A percentile compares a stretch with the other conserved stretches of the same genome.
These are phyloP conservation scores for Lentinula novae-zelandiae DNA, from an alignment of 1,284 basidiomycete genomes.

Conservation along the genomic window DNA sequence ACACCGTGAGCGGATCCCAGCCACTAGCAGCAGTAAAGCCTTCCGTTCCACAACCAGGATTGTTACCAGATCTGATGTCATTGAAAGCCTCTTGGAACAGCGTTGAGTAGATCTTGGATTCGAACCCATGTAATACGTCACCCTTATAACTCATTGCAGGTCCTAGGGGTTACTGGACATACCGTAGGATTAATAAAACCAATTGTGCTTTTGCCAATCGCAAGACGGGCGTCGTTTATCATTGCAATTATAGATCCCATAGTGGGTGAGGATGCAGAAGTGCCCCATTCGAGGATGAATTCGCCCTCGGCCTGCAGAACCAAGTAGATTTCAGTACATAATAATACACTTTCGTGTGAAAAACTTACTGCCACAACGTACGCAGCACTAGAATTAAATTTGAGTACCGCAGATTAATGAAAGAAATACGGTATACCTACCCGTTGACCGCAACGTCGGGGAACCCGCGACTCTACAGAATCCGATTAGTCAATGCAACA, in stretches of 20 bases:
- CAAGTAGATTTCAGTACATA: slow-evolving; percentile 24
- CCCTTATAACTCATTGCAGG: not conserved
- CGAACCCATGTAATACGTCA: not conserved
- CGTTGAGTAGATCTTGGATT: slow-evolving; percentile 24
- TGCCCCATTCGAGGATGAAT: slow-evolving; percentile 37
- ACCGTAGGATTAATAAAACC: slow-evolving; percentile 15
- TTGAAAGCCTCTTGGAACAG: slow-evolving; percentile 35
- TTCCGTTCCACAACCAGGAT: slow-evolving; percentile 19
- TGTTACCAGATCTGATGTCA: slow-evolving; percentile 34
- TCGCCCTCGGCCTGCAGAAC: slow-evolving; percentile 21
- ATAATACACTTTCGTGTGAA: not conserved
- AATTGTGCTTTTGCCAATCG: slow-evolving; percentile 31
- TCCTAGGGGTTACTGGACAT: not conserved
- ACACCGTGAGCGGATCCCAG: slow-evolving; percentile 16
- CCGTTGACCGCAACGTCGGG: slow-evolving; percentile 33
- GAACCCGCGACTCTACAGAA: slow-evolving; percentile 24
- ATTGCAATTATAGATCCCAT: slow-evolving; percentile 48
- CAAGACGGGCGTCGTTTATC: slow-evolving; percentile 52
- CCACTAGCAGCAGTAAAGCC: slow-evolving; percentile 12
- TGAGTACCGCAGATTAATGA: not conserved
- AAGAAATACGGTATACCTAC: slow-evolving; percentile 16
- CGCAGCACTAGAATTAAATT: not conserved
- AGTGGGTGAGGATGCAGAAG: slow-evolving; percentile 51
- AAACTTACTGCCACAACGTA: slow-evolving; percentile 10
- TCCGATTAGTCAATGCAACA: not conserved